These are phyloP conservation scores for Aspergillus cejpii DNA, from an alignment of 2,329 filamentous ascomycete genomes.

Conservation along the genomic window DNA sequence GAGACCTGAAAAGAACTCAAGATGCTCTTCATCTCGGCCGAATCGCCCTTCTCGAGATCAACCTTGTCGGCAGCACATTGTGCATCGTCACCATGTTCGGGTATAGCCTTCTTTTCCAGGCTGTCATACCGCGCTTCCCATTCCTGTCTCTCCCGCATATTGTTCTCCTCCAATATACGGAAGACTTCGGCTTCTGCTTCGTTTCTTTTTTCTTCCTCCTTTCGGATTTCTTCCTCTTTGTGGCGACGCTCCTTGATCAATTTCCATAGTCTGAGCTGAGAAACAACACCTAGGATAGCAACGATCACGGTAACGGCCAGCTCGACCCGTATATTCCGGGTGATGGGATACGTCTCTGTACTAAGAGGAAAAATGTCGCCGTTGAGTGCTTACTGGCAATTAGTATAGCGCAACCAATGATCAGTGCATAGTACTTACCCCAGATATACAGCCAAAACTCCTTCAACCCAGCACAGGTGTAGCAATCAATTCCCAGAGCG, in stretches of 20 bases:
- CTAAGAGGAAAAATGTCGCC: conserved; percentile 69
- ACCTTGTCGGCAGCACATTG: conserved; percentile 11
- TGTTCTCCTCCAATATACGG: conserved; percentile 47
- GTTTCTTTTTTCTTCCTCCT: conserved; percentile 51
- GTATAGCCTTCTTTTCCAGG: conserved; percentile 26
- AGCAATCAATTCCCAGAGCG: conserved; percentile 83
- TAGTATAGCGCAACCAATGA: background rate
- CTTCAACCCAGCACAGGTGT: conserved; percentile 80
- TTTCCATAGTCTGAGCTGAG: conserved; percentile 80
- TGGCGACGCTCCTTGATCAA: conserved; percentile 55
- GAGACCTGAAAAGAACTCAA: conserved; percentile 14
- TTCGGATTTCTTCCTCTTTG: conserved; percentile 41
- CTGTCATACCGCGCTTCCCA: conserved; percentile 78
- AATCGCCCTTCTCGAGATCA: conserved; percentile 19
- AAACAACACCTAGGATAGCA: conserved; percentile 67
- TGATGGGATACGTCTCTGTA: conserved; percentile 74
- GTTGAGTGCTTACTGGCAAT: conserved; percentile 53
- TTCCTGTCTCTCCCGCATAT: conserved; percentile 41
- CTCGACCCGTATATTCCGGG: conserved; percentile 78
- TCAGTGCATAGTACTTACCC: conserved; percentile 44
- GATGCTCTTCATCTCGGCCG: conserved; percentile 22
- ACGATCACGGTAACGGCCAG: conserved; percentile 70
- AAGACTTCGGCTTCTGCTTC: conserved; percentile 66
- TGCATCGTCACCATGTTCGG: conserved; percentile 21
- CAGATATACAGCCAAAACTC: conserved; percentile 96